These are phyloP conservation scores for Pichia occidentalis DNA, from an alignment of 805 yeast species.

Conservation along the genomic window DNA sequence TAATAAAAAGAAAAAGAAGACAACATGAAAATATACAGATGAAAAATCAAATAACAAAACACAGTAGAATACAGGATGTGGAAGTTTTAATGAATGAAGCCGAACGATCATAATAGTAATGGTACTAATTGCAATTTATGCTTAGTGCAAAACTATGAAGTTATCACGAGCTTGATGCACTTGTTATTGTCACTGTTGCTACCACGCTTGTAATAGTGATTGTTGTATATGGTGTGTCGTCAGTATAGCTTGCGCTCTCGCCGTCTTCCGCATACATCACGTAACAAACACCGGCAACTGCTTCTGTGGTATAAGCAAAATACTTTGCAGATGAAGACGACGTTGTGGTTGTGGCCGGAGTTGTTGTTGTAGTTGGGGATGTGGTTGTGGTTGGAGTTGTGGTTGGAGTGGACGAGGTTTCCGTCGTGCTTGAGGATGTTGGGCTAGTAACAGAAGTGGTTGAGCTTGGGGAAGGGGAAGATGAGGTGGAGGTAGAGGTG, in stretches of 20 bases:
- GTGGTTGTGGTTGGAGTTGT: slow-evolving; percentile 34
- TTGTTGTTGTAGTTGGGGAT: slow-evolving; percentile 31
- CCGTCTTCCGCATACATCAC: slow-evolving; percentile 32
- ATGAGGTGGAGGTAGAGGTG: slow-evolving; percentile 19
- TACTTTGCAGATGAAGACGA: slow-evolving; percentile 14
- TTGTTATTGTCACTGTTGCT: slow-evolving; percentile 29
- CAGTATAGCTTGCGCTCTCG: slow-evolving; percentile 20
- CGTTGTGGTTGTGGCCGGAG: slow-evolving; percentile 12
- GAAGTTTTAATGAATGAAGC: too few species aligned
- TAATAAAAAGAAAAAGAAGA: too few species aligned
- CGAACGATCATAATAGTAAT: too few species aligned
- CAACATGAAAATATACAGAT: too few species aligned
- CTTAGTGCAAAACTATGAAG: too few species aligned
- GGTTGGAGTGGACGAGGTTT: slow-evolving; percentile 34
- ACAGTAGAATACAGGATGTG: too few species aligned
- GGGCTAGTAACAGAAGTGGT: not conserved
- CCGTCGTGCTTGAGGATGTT: slow-evolving; percentile 28
- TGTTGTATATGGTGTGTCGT: slow-evolving; percentile 28
- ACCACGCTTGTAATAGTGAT: slow-evolving; percentile 29
- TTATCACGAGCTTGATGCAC: not conserved
- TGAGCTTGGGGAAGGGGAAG: slow-evolving; percentile 26
- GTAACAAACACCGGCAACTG: slow-evolving; percentile 29
- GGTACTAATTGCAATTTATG: too few species aligned
- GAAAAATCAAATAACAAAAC: too few species aligned
- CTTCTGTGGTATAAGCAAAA: slow-evolving; percentile 29